A percentile compares a stretch with the other conserved stretches of the same genome.
These are phyloP conservation scores for Hibiscus syriacus DNA, from an alignment of 345 rosid species.

Conservation along the genomic window DNA sequence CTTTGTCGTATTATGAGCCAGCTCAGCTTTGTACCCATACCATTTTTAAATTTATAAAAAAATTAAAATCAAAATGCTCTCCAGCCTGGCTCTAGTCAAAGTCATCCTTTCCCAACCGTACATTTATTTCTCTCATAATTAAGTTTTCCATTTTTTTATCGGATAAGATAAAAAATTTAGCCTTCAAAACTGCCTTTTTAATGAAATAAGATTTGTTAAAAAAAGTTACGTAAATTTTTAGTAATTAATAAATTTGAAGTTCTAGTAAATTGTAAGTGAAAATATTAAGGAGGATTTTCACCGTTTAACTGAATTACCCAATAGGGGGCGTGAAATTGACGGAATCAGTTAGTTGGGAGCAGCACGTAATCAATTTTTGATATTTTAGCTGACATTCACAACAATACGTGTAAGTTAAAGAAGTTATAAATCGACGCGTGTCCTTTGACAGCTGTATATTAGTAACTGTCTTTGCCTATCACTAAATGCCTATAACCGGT, in stretches of 20 bases:
- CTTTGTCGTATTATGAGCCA: conserved; percentile 38
- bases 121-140: background rate
- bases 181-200: conserved; percentile 27
- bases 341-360: conserved; percentile 8
- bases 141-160: no score
- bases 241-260: no score
- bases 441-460: conserved; percentile 51
- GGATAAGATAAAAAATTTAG: conserved; percentile 2
- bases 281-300: background rate
- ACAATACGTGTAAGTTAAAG: conserved; percentile 37
- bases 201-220: no score
- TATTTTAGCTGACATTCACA: background rate
- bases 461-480: conserved; percentile 65
- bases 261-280: no score
- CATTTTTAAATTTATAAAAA: background rate
- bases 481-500: conserved; percentile 43
- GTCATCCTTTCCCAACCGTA: background rate
- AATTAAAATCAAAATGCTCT: background rate
- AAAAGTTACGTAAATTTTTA: no score
- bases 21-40: background rate
- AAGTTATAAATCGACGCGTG: conserved; percentile 38
- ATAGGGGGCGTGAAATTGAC: background rate
- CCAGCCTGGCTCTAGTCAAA: conserved; percentile 3
- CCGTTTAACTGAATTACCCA: background rate
- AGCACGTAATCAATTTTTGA: conserved; percentile 14